phyloP scores from a whole-genome alignment of 2,329 filamentous ascomycete genomes.

The Fusarium aywerte region DNA sequence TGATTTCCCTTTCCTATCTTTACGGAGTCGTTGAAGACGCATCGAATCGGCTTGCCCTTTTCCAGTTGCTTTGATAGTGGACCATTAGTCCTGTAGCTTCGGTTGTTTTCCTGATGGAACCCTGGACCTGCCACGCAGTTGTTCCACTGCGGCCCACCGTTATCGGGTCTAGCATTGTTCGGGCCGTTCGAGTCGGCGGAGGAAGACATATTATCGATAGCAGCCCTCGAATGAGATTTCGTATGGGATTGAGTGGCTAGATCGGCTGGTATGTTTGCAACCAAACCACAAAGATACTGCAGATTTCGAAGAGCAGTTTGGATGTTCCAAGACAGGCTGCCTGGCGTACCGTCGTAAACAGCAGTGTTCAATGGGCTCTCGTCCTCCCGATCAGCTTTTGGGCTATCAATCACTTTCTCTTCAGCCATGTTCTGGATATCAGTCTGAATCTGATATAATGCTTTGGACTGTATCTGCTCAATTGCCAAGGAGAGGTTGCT shows the following conservation, averaged over 20 bases:
- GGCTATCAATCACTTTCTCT: not conserved
- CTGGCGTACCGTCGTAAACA: not conserved
- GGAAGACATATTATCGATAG: not conserved
- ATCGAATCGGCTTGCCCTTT: not conserved
- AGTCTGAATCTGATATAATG: conserved; percentile 44
- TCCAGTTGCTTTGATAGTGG: not conserved
- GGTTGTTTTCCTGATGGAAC: not conserved
- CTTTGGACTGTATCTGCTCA: conserved; percentile 53
- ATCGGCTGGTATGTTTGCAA: too few relatives aligned
- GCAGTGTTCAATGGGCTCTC: too few relatives aligned
- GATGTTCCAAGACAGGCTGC: not conserved
- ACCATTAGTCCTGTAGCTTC: not conserved
- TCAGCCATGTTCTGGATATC: conserved; percentile 12
- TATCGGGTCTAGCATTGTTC: not conserved
- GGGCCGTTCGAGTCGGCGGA: not conserved
- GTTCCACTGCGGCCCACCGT: not conserved
- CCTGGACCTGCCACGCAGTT: not conserved
- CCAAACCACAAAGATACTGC: not conserved
- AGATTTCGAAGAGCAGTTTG: not conserved
- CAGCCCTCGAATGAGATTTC: not conserved
- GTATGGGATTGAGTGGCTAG: not conserved
- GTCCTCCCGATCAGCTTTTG: too few relatives aligned
- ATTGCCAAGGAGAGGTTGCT: conserved; percentile 24
- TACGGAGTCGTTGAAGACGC: not conserved
- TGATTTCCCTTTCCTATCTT: not conserved